Evolutionary conservation across 208 protist genomes (phyloP).

Genomic region (Porcisia deanei): DNA sequence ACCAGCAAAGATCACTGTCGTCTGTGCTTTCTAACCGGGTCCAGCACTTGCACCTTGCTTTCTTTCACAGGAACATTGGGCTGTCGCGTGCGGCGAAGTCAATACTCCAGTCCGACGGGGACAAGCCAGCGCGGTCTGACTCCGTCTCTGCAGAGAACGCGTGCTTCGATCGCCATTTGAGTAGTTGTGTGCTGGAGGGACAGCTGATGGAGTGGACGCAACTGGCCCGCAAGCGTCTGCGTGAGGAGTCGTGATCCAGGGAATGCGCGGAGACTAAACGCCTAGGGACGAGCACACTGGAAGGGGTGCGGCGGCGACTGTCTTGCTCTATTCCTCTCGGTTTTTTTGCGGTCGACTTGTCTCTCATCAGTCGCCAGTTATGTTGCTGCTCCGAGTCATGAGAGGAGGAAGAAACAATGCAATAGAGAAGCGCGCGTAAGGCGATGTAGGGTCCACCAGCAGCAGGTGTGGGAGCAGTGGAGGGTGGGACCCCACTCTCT

Average conservation of each 20-base stretch:
- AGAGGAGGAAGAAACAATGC: not conserved
- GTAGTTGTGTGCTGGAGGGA: constrained; percentile 40
- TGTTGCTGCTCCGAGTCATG: not conserved
- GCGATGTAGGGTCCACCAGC: not conserved
- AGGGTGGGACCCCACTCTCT: not conserved
- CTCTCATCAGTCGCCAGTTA: not conserved
- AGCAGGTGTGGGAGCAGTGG: not conserved
- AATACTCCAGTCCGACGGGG: constrained; percentile 2
- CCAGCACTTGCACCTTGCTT: constrained; percentile 7
- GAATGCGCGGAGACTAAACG: not conserved
- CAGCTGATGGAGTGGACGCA: constrained; percentile 63
- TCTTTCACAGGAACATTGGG: constrained; percentile 4
- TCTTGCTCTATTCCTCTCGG: not conserved
- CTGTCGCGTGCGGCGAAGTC: constrained; percentile 19
- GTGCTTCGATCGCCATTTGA: constrained; percentile 24
- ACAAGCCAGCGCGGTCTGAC: not conserved
- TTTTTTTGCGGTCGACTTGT: not conserved
- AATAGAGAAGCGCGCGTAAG: not conserved
- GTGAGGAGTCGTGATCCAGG: constrained; percentile 14
- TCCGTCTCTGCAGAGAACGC: constrained; percentile 9
- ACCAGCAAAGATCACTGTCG: constrained; percentile 17
- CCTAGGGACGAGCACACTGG: not conserved
- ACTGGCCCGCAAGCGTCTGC: constrained; percentile 45
- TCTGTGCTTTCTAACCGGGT: constrained; percentile 1
- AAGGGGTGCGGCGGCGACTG: not conserved